Conservation (phyloP, 1,284 basidiomycete genomes). For the Papiliotrema terrestris region DNA sequence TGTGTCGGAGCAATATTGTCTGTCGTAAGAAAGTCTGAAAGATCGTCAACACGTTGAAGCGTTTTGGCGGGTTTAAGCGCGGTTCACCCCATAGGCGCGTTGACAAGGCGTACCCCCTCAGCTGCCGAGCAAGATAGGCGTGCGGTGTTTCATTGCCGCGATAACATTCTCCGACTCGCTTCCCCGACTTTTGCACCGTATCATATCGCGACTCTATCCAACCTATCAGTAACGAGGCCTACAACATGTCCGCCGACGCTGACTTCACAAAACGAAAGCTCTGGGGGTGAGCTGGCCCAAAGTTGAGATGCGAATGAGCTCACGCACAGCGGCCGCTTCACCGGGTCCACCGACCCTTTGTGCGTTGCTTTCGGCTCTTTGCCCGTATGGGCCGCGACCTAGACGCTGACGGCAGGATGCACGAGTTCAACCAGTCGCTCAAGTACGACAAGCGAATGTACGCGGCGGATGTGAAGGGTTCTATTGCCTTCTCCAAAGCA, state of each 20-base stretch:
- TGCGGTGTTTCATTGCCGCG: not conserved
- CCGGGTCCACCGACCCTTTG: constrained; percentile 82
- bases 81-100: no score
- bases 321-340: constrained; percentile 63
- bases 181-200: not conserved
- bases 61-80: not conserved
- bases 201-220: not conserved
- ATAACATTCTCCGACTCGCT: not conserved
- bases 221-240: not conserved
- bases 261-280: constrained; percentile 49
- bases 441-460: constrained; percentile 94
- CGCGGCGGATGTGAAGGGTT: constrained; percentile 84
- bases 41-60: not conserved
- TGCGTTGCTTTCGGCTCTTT: constrained; percentile 49
- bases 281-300: constrained; percentile 38
- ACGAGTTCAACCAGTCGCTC: constrained; percentile 91
- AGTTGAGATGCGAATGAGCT: not conserved
- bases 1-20: no score
- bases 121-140: not conserved
- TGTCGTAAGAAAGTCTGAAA: not conserved
- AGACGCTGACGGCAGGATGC: constrained; percentile 62
- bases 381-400: not conserved
- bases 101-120: no score
- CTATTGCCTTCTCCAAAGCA: constrained; percentile 91
- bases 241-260: constrained; percentile 24